phyloP scores from a whole-genome alignment of 345 rosid genomes.

The Citrus australasica region DNA sequence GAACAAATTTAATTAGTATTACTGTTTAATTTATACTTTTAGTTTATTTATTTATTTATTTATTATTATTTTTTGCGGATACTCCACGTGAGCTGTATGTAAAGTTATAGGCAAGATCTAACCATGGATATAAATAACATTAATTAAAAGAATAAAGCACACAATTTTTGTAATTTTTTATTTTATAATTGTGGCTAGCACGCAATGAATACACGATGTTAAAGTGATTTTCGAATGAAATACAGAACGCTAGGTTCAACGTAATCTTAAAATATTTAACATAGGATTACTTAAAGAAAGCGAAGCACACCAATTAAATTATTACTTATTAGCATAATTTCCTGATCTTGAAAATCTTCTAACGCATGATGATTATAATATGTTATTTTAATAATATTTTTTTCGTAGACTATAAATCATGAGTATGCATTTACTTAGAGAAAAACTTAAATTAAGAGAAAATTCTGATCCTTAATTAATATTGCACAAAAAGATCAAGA shows the following conservation, averaged over 20 bases:
- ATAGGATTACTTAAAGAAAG: background rate
- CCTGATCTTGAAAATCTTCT: background rate
- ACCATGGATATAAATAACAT: background rate
- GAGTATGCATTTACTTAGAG: no score
- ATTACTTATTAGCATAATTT: no score
- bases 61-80: background rate
- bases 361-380: background rate
- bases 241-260: background rate
- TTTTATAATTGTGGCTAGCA: background rate
- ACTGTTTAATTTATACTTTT: background rate
- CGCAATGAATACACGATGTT: background rate
- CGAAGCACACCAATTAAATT: background rate
- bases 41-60: no score
- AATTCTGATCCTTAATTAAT: background rate
- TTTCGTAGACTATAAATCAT: no score
- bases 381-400: no score
- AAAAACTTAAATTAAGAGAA: no score
- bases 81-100: constrained; percentile 1
- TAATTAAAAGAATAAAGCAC: background rate
- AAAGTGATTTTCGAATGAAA: no score
- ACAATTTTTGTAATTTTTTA: no score
- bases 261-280: no score
- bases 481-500: no score
- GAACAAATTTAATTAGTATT: background rate
- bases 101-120: constrained; percentile 9